phyloP scores from a whole-genome alignment of 139 green algal species.

The Yamagishiella unicocca region DNA sequence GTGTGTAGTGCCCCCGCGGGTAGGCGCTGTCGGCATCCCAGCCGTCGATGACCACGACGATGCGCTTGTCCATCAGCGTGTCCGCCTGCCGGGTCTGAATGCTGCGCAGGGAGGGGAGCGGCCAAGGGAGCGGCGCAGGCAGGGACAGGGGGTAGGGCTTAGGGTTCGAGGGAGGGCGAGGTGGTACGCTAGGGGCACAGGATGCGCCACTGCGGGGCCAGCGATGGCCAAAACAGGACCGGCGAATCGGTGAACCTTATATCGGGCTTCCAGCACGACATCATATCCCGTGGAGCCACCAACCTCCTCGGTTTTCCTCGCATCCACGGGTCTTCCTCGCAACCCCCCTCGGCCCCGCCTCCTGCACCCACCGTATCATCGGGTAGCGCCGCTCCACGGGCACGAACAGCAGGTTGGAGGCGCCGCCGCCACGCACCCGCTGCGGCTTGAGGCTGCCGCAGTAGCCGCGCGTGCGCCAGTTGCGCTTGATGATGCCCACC shows the following conservation, averaged over 20 bases:
- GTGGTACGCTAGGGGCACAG: too few relatives aligned
- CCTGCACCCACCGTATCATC: conserved; percentile 73
- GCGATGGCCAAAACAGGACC: too few relatives aligned
- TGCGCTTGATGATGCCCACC: conserved; percentile 85
- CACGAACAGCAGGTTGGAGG: conserved; percentile 76
- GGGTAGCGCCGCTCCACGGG: conserved; percentile 86
- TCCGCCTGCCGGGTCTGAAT: conserved; percentile 90
- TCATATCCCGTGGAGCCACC: too few relatives aligned
- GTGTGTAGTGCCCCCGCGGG: conserved; percentile 87
- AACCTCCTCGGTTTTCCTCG: too few relatives aligned
- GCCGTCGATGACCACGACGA: conserved; percentile 87
- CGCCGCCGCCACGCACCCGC: background rate
- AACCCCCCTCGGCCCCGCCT: background rate
- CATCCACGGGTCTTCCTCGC: too few relatives aligned
- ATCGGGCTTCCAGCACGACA: too few relatives aligned
- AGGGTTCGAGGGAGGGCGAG: too few relatives aligned
- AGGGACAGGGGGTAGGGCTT: background rate
- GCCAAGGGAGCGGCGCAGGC: background rate
- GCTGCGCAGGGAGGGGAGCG: conserved; percentile 33
- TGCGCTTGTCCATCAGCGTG: conserved; percentile 85
- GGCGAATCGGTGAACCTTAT: too few relatives aligned
- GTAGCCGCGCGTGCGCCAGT: conserved; percentile 86
- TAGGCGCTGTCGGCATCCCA: conserved; percentile 82
- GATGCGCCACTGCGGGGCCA: too few relatives aligned
- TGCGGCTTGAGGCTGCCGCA: conserved; percentile 76